These are phyloP conservation scores for Elaeis guineensis DNA, from an alignment of 176 grass and related monocot genomes.

Conservation along the genomic window DNA sequence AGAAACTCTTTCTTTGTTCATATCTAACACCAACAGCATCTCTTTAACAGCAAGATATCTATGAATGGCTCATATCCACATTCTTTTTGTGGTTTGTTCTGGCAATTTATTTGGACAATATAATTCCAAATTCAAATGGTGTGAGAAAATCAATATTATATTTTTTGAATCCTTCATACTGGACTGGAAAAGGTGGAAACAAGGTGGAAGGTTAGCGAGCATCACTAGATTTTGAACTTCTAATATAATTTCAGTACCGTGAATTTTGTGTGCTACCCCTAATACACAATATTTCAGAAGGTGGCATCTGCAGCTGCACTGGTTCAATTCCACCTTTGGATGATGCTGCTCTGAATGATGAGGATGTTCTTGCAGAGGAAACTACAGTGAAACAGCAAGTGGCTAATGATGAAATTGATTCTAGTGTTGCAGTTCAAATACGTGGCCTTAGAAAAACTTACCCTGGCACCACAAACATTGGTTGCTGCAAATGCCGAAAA, in stretches of 20 bases:
- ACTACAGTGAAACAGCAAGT: constrained; percentile 47
- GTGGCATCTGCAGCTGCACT: constrained; percentile 67
- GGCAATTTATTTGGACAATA: constrained; percentile 92
- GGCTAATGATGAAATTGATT: constrained; percentile 47
- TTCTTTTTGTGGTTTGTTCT: constrained; percentile 90
- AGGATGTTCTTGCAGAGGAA: constrained; percentile 87
- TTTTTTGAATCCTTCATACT: constrained; percentile 91
- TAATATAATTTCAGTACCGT: not conserved
- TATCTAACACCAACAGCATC: constrained; percentile 12
- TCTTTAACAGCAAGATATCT: constrained; percentile 64
- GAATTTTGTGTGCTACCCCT: not conserved
- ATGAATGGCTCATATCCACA: constrained; percentile 86
- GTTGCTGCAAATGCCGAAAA: constrained; percentile 66
- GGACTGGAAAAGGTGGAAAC: constrained; percentile 82
- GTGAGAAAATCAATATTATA: constrained; percentile 87
- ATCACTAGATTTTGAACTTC: no score
- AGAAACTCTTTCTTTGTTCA: constrained; percentile 2
- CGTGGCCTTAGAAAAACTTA: constrained; percentile 74
- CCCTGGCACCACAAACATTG: constrained; percentile 58
- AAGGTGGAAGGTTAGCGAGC: constrained; percentile 50
- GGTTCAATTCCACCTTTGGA: constrained; percentile 49
- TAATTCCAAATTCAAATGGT: constrained; percentile 84
- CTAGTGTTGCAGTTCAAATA: constrained; percentile 73
- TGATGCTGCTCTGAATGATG: constrained; percentile 68
- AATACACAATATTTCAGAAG: constrained; percentile 44